Conservation (phyloP, 495 filamentous ascomycete species). For the Collariella sp. region DNA sequence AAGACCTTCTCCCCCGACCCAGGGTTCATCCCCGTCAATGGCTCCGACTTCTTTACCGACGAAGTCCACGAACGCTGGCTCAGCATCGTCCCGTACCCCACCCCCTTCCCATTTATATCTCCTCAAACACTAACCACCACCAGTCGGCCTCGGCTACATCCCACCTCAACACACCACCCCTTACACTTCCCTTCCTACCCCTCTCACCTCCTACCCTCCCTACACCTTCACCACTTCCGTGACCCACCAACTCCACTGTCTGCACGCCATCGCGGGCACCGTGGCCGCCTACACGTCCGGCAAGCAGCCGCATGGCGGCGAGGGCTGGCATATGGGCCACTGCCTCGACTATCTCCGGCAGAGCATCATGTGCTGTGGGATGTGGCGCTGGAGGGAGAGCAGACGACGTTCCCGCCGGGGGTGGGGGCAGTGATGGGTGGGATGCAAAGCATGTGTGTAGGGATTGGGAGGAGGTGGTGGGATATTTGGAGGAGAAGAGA, state of each 20-base stretch:
- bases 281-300: slow-evolving; percentile 30
- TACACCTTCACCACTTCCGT: slow-evolving; percentile 42
- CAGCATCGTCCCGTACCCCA: slow-evolving; percentile 34
- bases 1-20: slow-evolving; percentile 35
- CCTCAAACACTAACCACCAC: not conserved
- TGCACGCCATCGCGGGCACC: slow-evolving; percentile 33
- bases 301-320: slow-evolving; percentile 25
- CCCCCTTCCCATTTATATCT: not conserved
- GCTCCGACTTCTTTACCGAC: slow-evolving; percentile 35
- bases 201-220: slow-evolving; percentile 25
- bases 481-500: slow-evolving; percentile 31
- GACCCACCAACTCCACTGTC: slow-evolving; percentile 43
- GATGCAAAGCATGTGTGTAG: slow-evolving; percentile 41
- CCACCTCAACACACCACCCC: slow-evolving; percentile 27
- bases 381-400: slow-evolving; percentile 36
- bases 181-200: slow-evolving; percentile 35
- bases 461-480: slow-evolving; percentile 30
- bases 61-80: slow-evolving; percentile 34
- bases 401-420: slow-evolving; percentile 35
- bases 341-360: slow-evolving; percentile 44
- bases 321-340: slow-evolving; percentile 38
- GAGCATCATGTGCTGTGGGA: slow-evolving; percentile 41
- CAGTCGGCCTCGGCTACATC: slow-evolving; percentile 34
- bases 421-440: slow-evolving; percentile 39
- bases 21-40: slow-evolving; percentile 35